Conservation (phyloP, 495 filamentous ascomycete genomes). For the Penicillium pulvis region DNA sequence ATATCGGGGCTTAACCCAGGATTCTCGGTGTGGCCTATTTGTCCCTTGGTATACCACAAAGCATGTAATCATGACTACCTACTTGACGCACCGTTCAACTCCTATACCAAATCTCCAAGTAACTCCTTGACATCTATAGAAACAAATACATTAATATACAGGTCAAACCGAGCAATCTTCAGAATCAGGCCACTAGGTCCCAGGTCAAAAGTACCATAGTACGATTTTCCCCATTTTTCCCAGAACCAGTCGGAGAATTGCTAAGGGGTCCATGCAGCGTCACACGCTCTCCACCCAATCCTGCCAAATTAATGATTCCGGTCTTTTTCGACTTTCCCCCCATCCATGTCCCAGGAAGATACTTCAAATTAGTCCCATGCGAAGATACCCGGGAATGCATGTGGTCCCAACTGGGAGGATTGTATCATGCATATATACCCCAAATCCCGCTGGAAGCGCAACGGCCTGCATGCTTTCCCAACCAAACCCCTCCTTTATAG, state of each 20-base stretch:
- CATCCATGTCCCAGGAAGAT: not conserved
- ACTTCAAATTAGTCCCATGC: conserved; percentile 2
- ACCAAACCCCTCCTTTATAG: conserved; percentile 2
- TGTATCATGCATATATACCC: conserved; percentile 9
- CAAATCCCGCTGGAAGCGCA: conserved; percentile 17
- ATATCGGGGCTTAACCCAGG: too few species aligned
- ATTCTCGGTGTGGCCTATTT: not conserved
- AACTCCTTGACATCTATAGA: not conserved
- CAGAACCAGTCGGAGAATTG: conserved; percentile 21
- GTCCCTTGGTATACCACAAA: too few species aligned
- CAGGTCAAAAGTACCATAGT: not conserved
- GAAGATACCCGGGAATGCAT: conserved; percentile 28
- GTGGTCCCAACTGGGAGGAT: conserved; percentile 26
- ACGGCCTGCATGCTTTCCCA: conserved; percentile 11
- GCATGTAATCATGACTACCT: too few species aligned
- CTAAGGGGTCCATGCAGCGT: conserved; percentile 15
- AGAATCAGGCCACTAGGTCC: not conserved
- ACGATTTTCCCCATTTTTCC: not conserved
- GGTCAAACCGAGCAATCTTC: not conserved
- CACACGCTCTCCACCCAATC: conserved; percentile 10
- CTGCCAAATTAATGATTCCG: not conserved
- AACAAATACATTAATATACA: conserved; percentile 1
- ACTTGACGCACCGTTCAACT: too few species aligned
- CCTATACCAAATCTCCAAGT: not conserved
- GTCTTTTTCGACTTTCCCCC: not conserved